Evolutionary conservation across 192 early-diverging fungal genomes (phyloP).

Genomic region (Phycomyces nitens): DNA sequence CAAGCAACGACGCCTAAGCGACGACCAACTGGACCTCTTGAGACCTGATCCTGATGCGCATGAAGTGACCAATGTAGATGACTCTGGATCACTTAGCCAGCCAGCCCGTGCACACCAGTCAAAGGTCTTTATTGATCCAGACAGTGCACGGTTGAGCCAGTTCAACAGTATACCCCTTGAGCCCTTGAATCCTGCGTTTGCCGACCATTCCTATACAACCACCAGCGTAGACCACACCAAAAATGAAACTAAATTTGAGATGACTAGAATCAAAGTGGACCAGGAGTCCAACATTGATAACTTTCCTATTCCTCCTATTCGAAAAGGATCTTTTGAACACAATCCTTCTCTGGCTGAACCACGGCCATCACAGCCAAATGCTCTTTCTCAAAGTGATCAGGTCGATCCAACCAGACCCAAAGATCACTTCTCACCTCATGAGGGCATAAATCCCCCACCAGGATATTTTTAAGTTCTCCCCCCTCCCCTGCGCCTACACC

Average conservation of each 20-base stretch:
- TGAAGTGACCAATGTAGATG: background rate
- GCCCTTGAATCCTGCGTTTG: too few relatives aligned
- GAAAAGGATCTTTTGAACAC: background rate
- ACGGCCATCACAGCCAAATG: background rate
- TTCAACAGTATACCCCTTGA: too few relatives aligned
- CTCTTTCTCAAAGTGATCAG: background rate
- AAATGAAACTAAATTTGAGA: too few relatives aligned
- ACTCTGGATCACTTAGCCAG: background rate
- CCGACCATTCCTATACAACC: too few relatives aligned
- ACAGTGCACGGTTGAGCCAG: background rate
- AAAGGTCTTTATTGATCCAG: background rate
- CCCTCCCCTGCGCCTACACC: too few relatives aligned
- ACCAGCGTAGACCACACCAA: too few relatives aligned
- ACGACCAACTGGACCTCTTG: constrained; percentile 16
- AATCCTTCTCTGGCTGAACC: background rate
- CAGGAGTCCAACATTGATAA: background rate
- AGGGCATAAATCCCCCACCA: background rate
- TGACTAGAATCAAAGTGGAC: too few relatives aligned
- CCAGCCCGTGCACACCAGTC: background rate
- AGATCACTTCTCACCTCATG: background rate
- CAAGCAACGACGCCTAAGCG: constrained; percentile 16
- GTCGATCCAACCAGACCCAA: background rate
- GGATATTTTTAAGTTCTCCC: background rate
- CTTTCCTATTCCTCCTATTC: background rate
- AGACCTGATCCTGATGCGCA: background rate